A percentile compares a stretch with the other conserved stretches of the same genome.
Conservation (phyloP, 2,329 filamentous ascomycete genomes). For the Daldinia eschscholtzii region DNA sequence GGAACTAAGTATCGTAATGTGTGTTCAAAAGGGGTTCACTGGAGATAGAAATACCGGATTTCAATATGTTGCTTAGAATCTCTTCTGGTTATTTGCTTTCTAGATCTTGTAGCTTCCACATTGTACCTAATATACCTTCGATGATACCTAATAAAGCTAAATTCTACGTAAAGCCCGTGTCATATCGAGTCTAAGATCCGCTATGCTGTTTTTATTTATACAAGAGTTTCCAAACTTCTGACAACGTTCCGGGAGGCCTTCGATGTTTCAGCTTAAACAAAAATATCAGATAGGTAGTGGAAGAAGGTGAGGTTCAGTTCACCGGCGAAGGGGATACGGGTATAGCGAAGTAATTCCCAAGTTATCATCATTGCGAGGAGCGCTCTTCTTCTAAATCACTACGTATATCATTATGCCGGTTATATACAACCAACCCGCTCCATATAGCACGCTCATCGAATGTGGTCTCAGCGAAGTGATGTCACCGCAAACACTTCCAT, state of each 20-base stretch:
- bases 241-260: neutral
- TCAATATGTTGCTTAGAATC: neutral
- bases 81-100: neutral
- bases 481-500: neutral
- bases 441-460: neutral
- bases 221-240: neutral
- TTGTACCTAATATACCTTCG: neutral
- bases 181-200: neutral
- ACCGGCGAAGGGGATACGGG: too few relatives aligned
- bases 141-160: neutral
- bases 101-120: neutral
- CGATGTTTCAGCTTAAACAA: neutral
- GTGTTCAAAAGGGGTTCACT: constrained; percentile 8
- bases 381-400: neutral
- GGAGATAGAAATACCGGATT: neutral
- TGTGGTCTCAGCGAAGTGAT: neutral
- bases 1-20: neutral
- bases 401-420: neutral
- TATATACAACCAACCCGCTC: constrained; percentile 3
- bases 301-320: too few relatives aligned
- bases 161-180: neutral
- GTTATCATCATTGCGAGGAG: neutral
- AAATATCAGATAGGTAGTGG: too few relatives aligned
- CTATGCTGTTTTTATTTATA: neutral
- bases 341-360: too few relatives aligned